Conservation (phyloP, 176 grass and related monocot species). For the Pontederia crassipes region DNA sequence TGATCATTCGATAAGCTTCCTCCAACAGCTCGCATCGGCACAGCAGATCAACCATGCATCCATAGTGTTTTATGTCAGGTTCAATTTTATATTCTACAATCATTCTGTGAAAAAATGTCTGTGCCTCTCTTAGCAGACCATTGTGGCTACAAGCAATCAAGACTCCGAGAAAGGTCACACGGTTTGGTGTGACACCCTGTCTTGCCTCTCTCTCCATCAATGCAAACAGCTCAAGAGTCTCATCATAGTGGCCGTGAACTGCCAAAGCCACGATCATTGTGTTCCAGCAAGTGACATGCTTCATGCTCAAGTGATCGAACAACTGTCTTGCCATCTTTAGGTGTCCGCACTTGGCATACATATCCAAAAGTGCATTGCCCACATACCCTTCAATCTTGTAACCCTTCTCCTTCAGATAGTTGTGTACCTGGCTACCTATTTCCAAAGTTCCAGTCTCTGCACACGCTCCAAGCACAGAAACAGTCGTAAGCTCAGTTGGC, state of each 20-base stretch:
- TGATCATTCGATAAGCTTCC: slow-evolving; percentile 57
- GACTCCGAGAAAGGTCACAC: slow-evolving; percentile 44
- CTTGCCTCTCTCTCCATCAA: slow-evolving; percentile 31
- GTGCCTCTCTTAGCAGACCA: slow-evolving; percentile 45
- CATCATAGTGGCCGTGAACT: slow-evolving; percentile 38
- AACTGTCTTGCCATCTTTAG: slow-evolving; percentile 34
- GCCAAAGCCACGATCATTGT: slow-evolving; percentile 59
- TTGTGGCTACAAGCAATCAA: slow-evolving; percentile 65
- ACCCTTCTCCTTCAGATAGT: slow-evolving; percentile 31
- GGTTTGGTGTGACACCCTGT: slow-evolving; percentile 23
- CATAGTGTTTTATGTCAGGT: slow-evolving; percentile 60
- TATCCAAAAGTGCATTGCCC: slow-evolving; percentile 52
- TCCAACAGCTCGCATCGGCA: slow-evolving; percentile 37
- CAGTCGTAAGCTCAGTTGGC: slow-evolving; percentile 46
- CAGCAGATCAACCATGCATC: slow-evolving; percentile 70
- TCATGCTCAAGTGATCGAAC: slow-evolving; percentile 42
- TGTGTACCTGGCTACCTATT: slow-evolving; percentile 38
- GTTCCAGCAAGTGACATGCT: slow-evolving; percentile 48
- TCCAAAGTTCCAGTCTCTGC: slow-evolving; percentile 34
- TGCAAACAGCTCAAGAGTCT: slow-evolving; percentile 44
- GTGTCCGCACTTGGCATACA: slow-evolving; percentile 65
- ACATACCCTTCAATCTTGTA: slow-evolving; percentile 53
- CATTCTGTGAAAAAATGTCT: slow-evolving; percentile 43
- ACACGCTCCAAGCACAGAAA: slow-evolving; percentile 43
- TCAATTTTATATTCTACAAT: slow-evolving; percentile 32